Evolutionary conservation across 331 rosid species (phyloP).

Genomic region (Saraca asoca): DNA sequence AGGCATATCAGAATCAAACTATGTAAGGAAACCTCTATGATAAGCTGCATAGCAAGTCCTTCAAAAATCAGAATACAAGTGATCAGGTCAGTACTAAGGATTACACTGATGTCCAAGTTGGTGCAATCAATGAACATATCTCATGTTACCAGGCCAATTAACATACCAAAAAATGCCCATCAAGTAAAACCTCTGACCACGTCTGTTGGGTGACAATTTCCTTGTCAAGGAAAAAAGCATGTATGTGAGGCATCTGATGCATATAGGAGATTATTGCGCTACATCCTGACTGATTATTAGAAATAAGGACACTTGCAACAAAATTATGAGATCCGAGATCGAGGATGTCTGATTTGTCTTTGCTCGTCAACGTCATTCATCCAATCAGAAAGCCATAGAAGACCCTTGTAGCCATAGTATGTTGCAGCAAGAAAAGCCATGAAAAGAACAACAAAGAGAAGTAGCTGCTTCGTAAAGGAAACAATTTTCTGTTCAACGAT

Average conservation of each 20-base stretch:
- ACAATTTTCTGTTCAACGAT: slow-evolving; percentile 60
- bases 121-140: too few relatives aligned
- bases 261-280: slow-evolving; percentile 13
- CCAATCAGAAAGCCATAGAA: slow-evolving; percentile 77
- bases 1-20: too few relatives aligned
- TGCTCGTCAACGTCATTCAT: slow-evolving; percentile 82
- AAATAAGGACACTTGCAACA: not conserved
- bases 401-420: slow-evolving; percentile 65
- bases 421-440: slow-evolving; percentile 49
- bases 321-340: slow-evolving; percentile 46
- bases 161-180: too few relatives aligned
- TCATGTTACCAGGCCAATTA: too few relatives aligned
- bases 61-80: too few relatives aligned
- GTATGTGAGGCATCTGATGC: slow-evolving; percentile 5
- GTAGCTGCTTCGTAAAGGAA: slow-evolving; percentile 50
- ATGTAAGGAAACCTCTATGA: too few relatives aligned
- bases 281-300: slow-evolving; percentile 3
- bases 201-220: slow-evolving; percentile 21
- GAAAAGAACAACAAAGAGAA: slow-evolving; percentile 45
- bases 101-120: too few relatives aligned
- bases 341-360: slow-evolving; percentile 50
- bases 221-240: slow-evolving; percentile 10
- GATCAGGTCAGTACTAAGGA: too few relatives aligned
- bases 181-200: slow-evolving; percentile 10
- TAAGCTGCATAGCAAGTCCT: too few relatives aligned